Base-by-base conservation (phyloP, 805 yeast genomes). In the Nakazawaea populi region DNA sequence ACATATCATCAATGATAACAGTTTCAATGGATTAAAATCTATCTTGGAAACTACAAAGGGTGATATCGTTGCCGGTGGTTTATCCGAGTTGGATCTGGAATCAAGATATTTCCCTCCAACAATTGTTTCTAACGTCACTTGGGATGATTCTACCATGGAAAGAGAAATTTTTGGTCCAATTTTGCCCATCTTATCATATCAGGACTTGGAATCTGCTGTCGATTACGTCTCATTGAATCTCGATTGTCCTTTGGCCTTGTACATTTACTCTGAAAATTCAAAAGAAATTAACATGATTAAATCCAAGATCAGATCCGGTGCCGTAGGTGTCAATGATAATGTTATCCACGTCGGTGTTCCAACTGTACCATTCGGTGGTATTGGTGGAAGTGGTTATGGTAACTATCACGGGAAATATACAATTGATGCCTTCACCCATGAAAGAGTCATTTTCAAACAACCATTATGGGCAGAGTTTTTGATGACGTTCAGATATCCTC, bases 301-400 rank as follows among this genome's bases (percentile, higher is more conserved):
- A 52, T 63, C 68, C 4, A 60, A 71, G 8, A 69, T 89, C 28
- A 77, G 95, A 60, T 84, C 94, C 0, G 97, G 97, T 30, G 85
- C 80, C 4, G 71, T 82, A 11, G 64, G 80, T 44, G 70, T 87
- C 54, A 89, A 89, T 62, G 97, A 90, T 56, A 75, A 83, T 0
- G 47, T 89, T 45, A 54, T 87, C 59, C 96, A 89, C 55, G 89
- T 80, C 42, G 91, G 81, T 1, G 73, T 86, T 48, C 52, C 73
- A 6, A 74, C 75, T 46, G 79, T 88, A 3, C 97, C 97, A 29
- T 92, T 91, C 67, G 98, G 98, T 35, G 98, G 98, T 28, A 70
- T 91, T 51, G 97, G 97, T 11, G 63, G 63, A 12, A 88, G 96
- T 0, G 98, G 98, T 1, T 70, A 72, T 52, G 97, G 97, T 9